phyloP scores from a whole-genome alignment of 2,329 filamentous ascomycete genomes.

The Proliferodiscus dingleyae region DNA sequence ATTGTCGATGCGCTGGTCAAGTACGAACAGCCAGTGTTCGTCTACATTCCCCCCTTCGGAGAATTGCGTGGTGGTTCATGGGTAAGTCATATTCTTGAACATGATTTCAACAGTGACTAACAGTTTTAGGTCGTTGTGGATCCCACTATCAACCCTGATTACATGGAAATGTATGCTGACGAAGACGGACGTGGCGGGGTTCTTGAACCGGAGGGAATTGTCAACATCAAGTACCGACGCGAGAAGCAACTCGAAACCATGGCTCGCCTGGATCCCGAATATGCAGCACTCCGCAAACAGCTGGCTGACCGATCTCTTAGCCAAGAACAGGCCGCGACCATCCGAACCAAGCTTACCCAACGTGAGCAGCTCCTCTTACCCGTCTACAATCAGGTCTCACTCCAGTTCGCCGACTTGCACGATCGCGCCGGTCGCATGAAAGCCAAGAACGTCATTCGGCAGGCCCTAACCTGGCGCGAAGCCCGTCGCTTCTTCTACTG shows the following conservation, averaged over 20 bases:
- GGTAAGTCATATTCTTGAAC: slow-evolving; percentile 44
- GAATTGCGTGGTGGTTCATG: slow-evolving; percentile 98
- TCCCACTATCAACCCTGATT: slow-evolving; percentile 91
- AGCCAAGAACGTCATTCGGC: slow-evolving; percentile 91
- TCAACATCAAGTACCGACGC: slow-evolving; percentile 97
- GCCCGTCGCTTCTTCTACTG: slow-evolving; percentile 99
- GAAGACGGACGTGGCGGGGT: slow-evolving; percentile 93
- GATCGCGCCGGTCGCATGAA: slow-evolving; percentile 97
- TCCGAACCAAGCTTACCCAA: slow-evolving; percentile 78
- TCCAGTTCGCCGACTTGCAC: slow-evolving; percentile 96
- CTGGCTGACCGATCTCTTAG: slow-evolving; percentile 59
- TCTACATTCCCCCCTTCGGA: slow-evolving; percentile 95
- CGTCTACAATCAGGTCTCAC: slow-evolving; percentile 90
- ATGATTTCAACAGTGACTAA: slow-evolving; percentile 29
- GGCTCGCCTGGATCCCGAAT: slow-evolving; percentile 83
- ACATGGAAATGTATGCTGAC: slow-evolving; percentile 99
- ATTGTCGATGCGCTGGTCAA: slow-evolving; percentile 98
- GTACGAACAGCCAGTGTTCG: slow-evolving; percentile 97
- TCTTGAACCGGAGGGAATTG: slow-evolving; percentile 94
- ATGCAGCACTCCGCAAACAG: slow-evolving; percentile 78
- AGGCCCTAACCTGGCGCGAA: slow-evolving; percentile 78
- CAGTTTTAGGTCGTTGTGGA: slow-evolving; percentile 75
- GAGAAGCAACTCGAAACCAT: slow-evolving; percentile 98
- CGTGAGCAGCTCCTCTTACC: slow-evolving; percentile 88
- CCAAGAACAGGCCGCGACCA: slow-evolving; percentile 67